Conservation (phyloP, 768 basidiomycete species). For the Calocera viscosa region DNA sequence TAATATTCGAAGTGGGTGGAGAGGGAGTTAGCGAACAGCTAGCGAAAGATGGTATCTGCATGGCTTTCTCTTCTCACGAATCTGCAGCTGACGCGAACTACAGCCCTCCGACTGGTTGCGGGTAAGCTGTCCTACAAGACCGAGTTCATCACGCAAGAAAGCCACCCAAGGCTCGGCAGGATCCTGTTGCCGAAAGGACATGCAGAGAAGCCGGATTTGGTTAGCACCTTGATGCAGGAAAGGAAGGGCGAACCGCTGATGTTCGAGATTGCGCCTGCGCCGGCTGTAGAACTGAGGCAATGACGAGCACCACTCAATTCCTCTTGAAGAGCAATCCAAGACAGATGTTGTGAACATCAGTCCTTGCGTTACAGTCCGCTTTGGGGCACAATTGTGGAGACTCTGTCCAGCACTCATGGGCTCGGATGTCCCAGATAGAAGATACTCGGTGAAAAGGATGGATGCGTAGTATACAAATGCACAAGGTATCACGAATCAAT, state of each 20-base stretch:
- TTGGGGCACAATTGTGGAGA: no score
- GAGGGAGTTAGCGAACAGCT: slow-evolving; percentile 80
- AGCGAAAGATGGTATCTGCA: slow-evolving; percentile 76
- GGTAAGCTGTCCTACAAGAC: slow-evolving; percentile 75
- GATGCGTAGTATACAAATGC: slow-evolving; percentile 7
- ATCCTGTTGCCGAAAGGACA: slow-evolving; percentile 22
- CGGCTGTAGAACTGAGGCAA: no score
- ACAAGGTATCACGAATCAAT: not conserved
- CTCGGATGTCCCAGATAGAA: no score
- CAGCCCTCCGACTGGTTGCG: slow-evolving; percentile 76
- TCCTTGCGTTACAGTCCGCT: no score
- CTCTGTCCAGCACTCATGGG: no score
- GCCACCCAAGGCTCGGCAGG: slow-evolving; percentile 64
- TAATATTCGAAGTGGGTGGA: slow-evolving; percentile 90
- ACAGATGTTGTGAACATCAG: no score
- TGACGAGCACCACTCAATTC: no score
- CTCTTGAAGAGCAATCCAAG: no score
- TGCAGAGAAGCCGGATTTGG: not conserved
- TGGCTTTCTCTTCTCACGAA: not conserved
- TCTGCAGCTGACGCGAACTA: not conserved
- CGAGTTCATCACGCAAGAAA: slow-evolving; percentile 64
- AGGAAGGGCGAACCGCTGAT: not conserved
- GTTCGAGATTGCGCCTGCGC: no score
- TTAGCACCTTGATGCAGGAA: not conserved
- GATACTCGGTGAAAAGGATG: no score